These are phyloP conservation scores for Leccinum subatratum DNA, from an alignment of 1,284 basidiomycete species.

Conservation along the genomic window DNA sequence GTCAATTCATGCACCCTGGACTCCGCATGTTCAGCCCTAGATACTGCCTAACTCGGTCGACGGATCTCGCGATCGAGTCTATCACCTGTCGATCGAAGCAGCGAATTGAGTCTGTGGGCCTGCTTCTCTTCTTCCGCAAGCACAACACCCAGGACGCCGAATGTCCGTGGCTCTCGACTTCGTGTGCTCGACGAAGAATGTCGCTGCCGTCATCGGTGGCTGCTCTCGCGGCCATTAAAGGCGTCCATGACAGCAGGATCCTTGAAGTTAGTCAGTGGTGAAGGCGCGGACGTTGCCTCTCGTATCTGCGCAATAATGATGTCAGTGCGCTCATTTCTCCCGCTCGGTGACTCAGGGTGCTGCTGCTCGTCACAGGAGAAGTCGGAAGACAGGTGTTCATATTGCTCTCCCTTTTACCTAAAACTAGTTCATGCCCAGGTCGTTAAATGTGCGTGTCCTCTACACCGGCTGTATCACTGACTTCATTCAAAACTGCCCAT, in stretches of 20 bases:
- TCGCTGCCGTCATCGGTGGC: constrained; percentile 18
- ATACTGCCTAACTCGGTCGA: constrained; percentile 47
- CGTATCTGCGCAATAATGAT: constrained; percentile 33
- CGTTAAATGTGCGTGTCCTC: constrained; percentile 57
- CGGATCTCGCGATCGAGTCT: constrained; percentile 55
- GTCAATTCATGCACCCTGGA: constrained; percentile 41
- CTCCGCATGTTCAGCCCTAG: constrained; percentile 53
- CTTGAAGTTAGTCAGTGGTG: constrained; percentile 29
- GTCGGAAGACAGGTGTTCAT: constrained; percentile 29
- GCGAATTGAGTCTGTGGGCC: constrained; percentile 50
- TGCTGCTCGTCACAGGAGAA: constrained; percentile 13
- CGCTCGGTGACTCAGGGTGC: constrained; percentile 12
- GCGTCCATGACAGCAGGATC: constrained; percentile 30
- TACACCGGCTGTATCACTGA: constrained; percentile 12
- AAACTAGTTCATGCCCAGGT: constrained; percentile 38
- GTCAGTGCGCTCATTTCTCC: constrained; percentile 20
- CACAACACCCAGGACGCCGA: constrained; percentile 34
- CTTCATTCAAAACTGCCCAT: constrained; percentile 20
- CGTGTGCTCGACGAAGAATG: constrained; percentile 28
- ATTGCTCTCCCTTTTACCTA: neutral
- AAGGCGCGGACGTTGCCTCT: constrained; percentile 33
- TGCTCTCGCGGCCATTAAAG: constrained; percentile 21
- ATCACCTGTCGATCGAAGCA: constrained; percentile 50
- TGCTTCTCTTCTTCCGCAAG: constrained; percentile 64
- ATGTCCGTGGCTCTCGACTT: constrained; percentile 21